Evolutionary conservation across 495 filamentous ascomycete species (phyloP).

Genomic region (Lichenothelia convexa): DNA sequence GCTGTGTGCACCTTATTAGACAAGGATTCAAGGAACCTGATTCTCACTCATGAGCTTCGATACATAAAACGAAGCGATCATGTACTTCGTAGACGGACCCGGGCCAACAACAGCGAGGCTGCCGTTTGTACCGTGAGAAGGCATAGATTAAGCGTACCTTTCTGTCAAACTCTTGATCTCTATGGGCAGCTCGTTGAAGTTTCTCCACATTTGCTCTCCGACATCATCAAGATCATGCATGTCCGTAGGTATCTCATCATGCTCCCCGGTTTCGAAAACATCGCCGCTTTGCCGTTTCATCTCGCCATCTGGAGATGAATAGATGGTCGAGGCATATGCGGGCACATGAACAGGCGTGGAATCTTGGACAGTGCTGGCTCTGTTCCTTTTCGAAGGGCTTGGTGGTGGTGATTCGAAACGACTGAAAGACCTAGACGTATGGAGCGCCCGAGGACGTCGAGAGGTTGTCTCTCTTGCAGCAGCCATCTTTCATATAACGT

Average conservation of each 20-base stretch:
- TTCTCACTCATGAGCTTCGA: constrained; percentile 1
- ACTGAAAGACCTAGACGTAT: constrained; percentile 33
- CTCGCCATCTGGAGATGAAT: constrained; percentile 24
- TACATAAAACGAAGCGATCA: too few relatives aligned
- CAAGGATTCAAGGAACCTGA: constrained; percentile 78
- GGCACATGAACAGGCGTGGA: too few relatives aligned
- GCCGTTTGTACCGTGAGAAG: background rate
- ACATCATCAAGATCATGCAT: too few relatives aligned
- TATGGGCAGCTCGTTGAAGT: constrained; percentile 75
- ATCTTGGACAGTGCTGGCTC: constrained; percentile 47
- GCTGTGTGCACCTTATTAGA: constrained; percentile 71
- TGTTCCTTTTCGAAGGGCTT: constrained; percentile 28
- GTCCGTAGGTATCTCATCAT: constrained; percentile 24
- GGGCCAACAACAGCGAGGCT: too few relatives aligned
- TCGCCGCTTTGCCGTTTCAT: constrained; percentile 29
- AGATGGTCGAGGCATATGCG: too few relatives aligned
- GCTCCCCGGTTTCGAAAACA: constrained; percentile 23
- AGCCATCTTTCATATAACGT: too few relatives aligned
- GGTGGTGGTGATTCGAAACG: constrained; percentile 30
- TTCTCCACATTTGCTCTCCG: constrained; percentile 41
- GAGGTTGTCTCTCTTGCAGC: too few relatives aligned
- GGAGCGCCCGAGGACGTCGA: constrained; percentile 19
- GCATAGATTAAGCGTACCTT: constrained; percentile 31
- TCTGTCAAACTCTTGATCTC: constrained; percentile 82
- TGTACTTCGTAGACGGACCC: too few relatives aligned